Evolutionary conservation across 306 rosid species (phyloP).

Genomic region (Medicago ruthenica): DNA sequence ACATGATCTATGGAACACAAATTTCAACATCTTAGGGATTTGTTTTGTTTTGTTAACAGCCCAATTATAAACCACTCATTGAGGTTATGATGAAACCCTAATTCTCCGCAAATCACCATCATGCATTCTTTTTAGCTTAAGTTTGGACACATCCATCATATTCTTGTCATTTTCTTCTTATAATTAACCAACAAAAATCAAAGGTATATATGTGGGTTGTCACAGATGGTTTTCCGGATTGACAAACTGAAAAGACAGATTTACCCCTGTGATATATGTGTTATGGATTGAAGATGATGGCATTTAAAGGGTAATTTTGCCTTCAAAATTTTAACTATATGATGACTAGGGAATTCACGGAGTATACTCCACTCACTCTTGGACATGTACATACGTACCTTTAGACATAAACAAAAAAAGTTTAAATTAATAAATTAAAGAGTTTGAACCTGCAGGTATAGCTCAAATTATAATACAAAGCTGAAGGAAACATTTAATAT

Average conservation of each 20-base stretch:
- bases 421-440: too few species aligned
- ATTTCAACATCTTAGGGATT: slow-evolving; percentile 61
- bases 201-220: slow-evolving; percentile 50
- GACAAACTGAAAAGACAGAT: slow-evolving; percentile 40
- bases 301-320: slow-evolving; percentile 42
- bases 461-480: too few species aligned
- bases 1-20: slow-evolving; percentile 57
- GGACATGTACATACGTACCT: too few species aligned
- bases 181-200: slow-evolving; percentile 44
- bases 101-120: slow-evolving; percentile 63
- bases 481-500: too few species aligned
- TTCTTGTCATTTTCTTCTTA: slow-evolving; percentile 51
- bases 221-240: slow-evolving; percentile 38
- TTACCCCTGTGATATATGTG: slow-evolving; percentile 31
- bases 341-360: too few species aligned
- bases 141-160: slow-evolving; percentile 47
- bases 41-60: slow-evolving; percentile 52
- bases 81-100: slow-evolving; percentile 57
- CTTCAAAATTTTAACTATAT: slow-evolving; percentile 20
- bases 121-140: slow-evolving; percentile 50
- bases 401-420: too few species aligned
- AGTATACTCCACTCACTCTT: too few species aligned
- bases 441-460: too few species aligned
- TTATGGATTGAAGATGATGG: neutral
- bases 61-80: slow-evolving; percentile 61